Evolutionary conservation across 2,329 filamentous ascomycete species (phyloP).

Genomic region (Elsinoe arachidis): DNA sequence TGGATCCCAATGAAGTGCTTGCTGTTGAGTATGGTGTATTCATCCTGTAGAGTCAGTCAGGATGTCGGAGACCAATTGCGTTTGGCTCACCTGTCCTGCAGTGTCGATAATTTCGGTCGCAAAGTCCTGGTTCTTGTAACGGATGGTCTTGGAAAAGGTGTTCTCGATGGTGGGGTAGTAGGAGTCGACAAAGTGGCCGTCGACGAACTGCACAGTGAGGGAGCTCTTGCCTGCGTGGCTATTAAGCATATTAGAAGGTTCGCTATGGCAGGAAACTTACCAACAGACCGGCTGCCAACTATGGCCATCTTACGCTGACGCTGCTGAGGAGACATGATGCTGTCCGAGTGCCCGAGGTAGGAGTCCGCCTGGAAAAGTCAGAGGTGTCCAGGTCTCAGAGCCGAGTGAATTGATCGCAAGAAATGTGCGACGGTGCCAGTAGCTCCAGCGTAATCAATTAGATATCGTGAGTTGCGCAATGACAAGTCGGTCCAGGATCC

Average conservation of each 20-base stretch:
- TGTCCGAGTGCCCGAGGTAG: not conserved
- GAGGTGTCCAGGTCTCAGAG: not conserved
- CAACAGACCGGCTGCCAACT: constrained; percentile 86
- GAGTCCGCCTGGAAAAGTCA: not conserved
- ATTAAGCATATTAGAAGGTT: constrained; percentile 8
- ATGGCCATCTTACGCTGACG: constrained; percentile 95
- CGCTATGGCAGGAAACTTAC: constrained; percentile 43
- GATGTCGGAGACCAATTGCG: not conserved
- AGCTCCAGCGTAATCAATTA: too few species aligned
- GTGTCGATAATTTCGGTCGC: constrained; percentile 97
- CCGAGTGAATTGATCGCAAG: not conserved
- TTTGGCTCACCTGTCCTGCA: constrained; percentile 66
- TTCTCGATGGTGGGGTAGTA: constrained; percentile 99
- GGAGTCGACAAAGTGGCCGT: constrained; percentile 95
- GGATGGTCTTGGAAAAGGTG: constrained; percentile 93
- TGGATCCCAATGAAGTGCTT: constrained; percentile 99
- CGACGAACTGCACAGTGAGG: constrained; percentile 91
- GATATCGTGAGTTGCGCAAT: too few species aligned
- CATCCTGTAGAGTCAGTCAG: constrained; percentile 53
- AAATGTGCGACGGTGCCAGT: not conserved
- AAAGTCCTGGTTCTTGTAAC: constrained; percentile 85
- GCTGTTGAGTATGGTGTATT: constrained; percentile 96
- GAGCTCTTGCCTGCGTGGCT: constrained; percentile 76
- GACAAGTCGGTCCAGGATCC: too few species aligned
- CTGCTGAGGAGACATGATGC: constrained; percentile 55